phyloP scores from a whole-genome alignment of 768 basidiomycete species.

The Leucocoprinus birnbaumii region DNA sequence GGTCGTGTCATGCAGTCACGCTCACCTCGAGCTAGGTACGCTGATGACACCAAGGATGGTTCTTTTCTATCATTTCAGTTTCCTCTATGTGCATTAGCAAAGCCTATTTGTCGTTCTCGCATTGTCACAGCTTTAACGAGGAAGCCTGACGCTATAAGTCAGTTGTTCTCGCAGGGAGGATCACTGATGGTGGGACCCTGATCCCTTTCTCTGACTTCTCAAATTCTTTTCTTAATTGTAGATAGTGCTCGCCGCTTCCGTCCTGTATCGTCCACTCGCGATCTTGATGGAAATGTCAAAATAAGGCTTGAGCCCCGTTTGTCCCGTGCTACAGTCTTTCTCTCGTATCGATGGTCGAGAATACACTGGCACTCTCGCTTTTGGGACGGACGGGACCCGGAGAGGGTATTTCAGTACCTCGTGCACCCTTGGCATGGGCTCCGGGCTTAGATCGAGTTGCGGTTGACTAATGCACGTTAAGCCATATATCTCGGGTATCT shows the following conservation, averaged over 20 bases:
- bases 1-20: no score
- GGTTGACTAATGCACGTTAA: background rate
- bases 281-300: background rate
- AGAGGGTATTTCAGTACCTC: background rate
- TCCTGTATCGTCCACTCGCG: background rate
- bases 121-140: no score
- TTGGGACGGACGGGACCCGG: background rate
- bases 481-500: no score
- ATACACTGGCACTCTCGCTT: background rate
- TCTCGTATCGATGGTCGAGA: background rate
- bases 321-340: background rate
- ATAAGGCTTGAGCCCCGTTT: background rate
- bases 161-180: constrained; percentile 1
- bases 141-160: background rate
- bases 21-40: no score
- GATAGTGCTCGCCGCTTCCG: background rate
- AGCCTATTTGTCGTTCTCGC: no score
- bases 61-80: no score
- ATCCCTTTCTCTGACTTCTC: background rate
- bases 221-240: background rate
- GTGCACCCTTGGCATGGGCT: background rate
- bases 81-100: no score
- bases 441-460: background rate
- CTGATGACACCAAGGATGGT: no score
- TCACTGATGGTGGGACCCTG: background rate